Evolutionary conservation across 495 filamentous ascomycete species (phyloP).

Genomic region (Margaritispora aquatica): DNA sequence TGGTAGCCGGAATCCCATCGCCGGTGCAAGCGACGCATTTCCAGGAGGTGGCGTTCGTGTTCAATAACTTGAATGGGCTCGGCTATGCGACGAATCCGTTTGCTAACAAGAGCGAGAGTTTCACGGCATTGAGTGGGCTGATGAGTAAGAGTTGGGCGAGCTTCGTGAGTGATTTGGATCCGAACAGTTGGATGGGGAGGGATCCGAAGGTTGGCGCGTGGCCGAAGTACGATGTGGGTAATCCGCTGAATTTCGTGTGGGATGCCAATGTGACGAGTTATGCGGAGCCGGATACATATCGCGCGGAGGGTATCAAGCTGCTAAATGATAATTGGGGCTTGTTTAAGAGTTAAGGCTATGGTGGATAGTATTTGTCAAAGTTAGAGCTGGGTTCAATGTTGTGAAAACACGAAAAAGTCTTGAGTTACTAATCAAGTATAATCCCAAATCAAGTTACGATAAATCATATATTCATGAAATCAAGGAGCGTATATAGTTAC

Average conservation of each 20-base stretch:
- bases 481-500: too few species aligned
- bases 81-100: constrained; percentile 39
- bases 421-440: too few species aligned
- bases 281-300: constrained; percentile 11
- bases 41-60: constrained; percentile 44
- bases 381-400: too few species aligned
- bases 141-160: constrained; percentile 41
- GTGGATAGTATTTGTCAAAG: too few species aligned
- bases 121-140: constrained; percentile 27
- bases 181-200: constrained; percentile 22
- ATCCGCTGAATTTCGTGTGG: constrained; percentile 7
- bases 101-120: constrained; percentile 22
- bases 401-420: too few species aligned
- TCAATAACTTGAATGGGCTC: constrained; percentile 34
- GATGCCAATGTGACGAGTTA: constrained; percentile 6
- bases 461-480: too few species aligned
- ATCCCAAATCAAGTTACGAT: too few species aligned
- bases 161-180: constrained; percentile 35
- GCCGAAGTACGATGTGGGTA: constrained; percentile 8
- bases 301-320: constrained; percentile 13
- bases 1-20: constrained; percentile 20
- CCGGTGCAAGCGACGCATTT: constrained; percentile 36
- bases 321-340: constrained; percentile 5
- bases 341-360: neutral
- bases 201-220: neutral